Evolutionary conservation across 2,329 filamentous ascomycete species (phyloP), one percentile per base, ranked within the genome.

Genomic region (Raffaelea arxii): DNA sequence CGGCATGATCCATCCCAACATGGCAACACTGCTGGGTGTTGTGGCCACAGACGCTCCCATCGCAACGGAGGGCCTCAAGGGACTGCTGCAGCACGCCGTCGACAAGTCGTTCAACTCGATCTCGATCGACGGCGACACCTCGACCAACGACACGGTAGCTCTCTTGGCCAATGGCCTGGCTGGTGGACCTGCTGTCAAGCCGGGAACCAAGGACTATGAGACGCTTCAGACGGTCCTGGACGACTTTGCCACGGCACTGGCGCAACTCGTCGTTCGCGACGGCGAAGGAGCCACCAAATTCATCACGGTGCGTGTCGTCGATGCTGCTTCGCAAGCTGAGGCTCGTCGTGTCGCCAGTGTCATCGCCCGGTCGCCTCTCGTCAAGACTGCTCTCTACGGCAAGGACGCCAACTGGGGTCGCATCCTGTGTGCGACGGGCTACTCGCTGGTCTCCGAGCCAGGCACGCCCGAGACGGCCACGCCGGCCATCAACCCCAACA

Each of bases 1-100:
- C 5, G 92, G 92, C 59, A 98, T 98, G 92, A 95, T 98, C 63
- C 90, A 96, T 61, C 92, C 92, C 41, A 97, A 98, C 71, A 95
- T 98, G 90, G 92, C 89, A 25, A 98, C 92, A 1, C 77, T 97
- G 27, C 80, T 98, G 30, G 89, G 87, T 46, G 84, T 97, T 51
- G 77, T 97, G 58, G 89, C 87, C 58, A 98, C 92, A 14, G 92
- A 98, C 57, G 91, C 84, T 1, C 85, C 89, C 25, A 78, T 97
- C 58, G 74, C 80, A 0, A 72, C 85, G 4, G 61, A 66, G 1
- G 74, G 84, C 10, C 77, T 96, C 49, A 78, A 81, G 42, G 65
- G 73, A 0, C 74, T 92, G 14, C 81, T 97, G 39, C 79, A 74
- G 49, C 71, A 80, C 54, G 85, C 90, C 39, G 82, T 89, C 46